Conservation (phyloP, 1,139 yeast species). For the Saccharomyces hybrid region DNA sequence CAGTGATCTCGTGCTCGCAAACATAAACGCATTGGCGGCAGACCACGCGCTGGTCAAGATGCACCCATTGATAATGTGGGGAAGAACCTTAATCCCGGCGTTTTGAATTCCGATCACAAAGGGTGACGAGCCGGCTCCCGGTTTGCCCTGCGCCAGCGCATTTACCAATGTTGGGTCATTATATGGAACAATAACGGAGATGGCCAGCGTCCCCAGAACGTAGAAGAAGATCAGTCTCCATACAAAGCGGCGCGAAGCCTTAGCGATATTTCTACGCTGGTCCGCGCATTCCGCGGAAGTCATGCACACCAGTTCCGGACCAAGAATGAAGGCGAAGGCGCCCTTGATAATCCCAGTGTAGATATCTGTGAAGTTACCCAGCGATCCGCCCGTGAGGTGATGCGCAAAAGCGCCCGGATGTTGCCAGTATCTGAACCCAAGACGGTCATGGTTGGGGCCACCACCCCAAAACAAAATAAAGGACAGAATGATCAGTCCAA, state of each 20-base stretch:
- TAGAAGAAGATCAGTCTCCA: conserved; percentile 42
- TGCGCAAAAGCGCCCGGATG: conserved; percentile 49
- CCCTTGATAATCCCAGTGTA: conserved; percentile 55
- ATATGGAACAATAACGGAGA: conserved; percentile 42
- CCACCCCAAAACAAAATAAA: conserved; percentile 80
- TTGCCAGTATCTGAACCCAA: conserved; percentile 67
- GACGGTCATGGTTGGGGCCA: conserved; percentile 56
- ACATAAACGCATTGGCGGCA: conserved; percentile 42
- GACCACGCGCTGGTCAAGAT: conserved; percentile 48
- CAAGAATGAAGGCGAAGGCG: conserved; percentile 61
- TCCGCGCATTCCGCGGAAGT: conserved; percentile 44
- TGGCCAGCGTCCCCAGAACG: conserved; percentile 38
- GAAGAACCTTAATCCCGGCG: conserved; percentile 44
- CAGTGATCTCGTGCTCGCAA: conserved; percentile 39
- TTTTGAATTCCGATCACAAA: conserved; percentile 46
- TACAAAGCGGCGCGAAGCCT: conserved; percentile 42
- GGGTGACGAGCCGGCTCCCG: conserved; percentile 48
- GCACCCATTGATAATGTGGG: conserved; percentile 45
- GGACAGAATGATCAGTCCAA: conserved; percentile 65
- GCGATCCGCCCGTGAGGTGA: conserved; percentile 40
- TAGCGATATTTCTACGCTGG: conserved; percentile 43
- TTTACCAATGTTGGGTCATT: conserved; percentile 37
- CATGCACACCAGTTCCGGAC: conserved; percentile 52
- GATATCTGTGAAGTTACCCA: conserved; percentile 58
- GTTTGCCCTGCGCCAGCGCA: conserved; percentile 31